A percentile compares a stretch with the other conserved stretches of the same genome.
phyloP scores from a whole-genome alignment of 805 yeast species.

The Hanseniaspora lachancei region DNA sequence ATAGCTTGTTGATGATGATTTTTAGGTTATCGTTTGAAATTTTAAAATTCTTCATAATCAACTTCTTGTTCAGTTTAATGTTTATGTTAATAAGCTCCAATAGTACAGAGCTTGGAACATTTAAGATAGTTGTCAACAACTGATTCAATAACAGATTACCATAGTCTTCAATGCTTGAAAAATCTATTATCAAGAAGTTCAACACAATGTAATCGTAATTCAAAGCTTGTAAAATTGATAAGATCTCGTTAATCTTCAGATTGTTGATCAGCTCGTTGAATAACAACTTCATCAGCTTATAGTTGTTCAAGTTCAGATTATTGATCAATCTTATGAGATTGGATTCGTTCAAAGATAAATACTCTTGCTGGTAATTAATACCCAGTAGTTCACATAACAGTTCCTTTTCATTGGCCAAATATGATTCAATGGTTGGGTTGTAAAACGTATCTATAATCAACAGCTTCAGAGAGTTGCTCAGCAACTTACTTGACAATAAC shows the following conservation, averaged over 20 bases:
- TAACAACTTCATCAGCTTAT: slow-evolving; percentile 1
- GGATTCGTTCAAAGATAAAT: slow-evolving; percentile 4
- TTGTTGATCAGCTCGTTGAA: slow-evolving; percentile 8
- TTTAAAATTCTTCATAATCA: slow-evolving; percentile 1
- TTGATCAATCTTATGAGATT: slow-evolving; percentile 6
- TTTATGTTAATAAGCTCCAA: slow-evolving; percentile 4
- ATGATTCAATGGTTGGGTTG: not conserved
- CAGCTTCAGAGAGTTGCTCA: not conserved
- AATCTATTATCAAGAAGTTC: slow-evolving; percentile 7
- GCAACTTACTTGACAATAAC: not conserved
- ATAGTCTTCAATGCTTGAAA: slow-evolving; percentile 11
- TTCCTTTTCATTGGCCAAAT: not conserved
- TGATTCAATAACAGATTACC: slow-evolving; percentile 8
- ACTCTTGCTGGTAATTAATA: slow-evolving; percentile 3
- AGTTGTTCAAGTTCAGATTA: slow-evolving; percentile 4
- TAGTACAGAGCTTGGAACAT: not conserved
- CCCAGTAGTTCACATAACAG: not conserved
- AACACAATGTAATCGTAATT: slow-evolving; percentile 2
- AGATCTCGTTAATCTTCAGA: slow-evolving; percentile 5
- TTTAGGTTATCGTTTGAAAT: slow-evolving; percentile 7
- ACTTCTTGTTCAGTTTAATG: not conserved
- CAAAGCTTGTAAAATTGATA: not conserved
- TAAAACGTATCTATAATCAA: not conserved
- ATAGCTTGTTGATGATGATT: slow-evolving; percentile 6
- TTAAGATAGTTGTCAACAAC: not conserved